These are phyloP conservation scores for Mortierella polycephala DNA, from an alignment of 371 early-diverging fungal genomes.

Conservation along the genomic window DNA sequence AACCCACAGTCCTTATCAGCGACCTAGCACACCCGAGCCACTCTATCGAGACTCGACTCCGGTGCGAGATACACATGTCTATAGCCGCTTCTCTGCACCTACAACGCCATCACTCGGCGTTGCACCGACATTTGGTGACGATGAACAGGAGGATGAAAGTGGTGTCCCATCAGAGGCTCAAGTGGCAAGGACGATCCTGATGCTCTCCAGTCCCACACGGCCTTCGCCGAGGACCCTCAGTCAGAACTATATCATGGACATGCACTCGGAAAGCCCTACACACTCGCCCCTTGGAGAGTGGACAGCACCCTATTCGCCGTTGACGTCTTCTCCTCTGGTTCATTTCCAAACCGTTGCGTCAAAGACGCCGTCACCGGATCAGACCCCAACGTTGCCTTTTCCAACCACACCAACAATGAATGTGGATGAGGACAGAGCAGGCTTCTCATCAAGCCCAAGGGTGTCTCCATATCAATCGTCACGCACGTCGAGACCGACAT, in stretches of 20 bases:
- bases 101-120: constrained; percentile 8
- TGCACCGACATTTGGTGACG: constrained; percentile 14
- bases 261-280: constrained; percentile 36
- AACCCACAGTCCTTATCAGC: constrained; percentile 6
- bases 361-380: constrained; percentile 19
- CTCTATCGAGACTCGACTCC: constrained; percentile 29
- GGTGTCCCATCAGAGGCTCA: constrained; percentile 34
- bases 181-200: constrained; percentile 38
- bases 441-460: background rate
- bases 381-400: background rate
- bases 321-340: constrained; percentile 28
- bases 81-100: constrained; percentile 18
- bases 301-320: constrained; percentile 36
- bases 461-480: constrained; percentile 5
- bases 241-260: constrained; percentile 28
- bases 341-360: constrained; percentile 38
- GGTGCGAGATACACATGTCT: background rate
- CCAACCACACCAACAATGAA: background rate
- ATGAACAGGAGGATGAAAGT: constrained; percentile 12
- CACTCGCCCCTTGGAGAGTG: constrained; percentile 33
- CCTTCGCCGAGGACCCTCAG: constrained; percentile 37
- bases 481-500: constrained; percentile 14
- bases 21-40: constrained; percentile 25
- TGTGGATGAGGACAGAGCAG: constrained; percentile 15
- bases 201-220: constrained; percentile 48